phyloP scores from a whole-genome alignment of 2,329 filamentous ascomycete genomes.

The Didymella lethalis region DNA sequence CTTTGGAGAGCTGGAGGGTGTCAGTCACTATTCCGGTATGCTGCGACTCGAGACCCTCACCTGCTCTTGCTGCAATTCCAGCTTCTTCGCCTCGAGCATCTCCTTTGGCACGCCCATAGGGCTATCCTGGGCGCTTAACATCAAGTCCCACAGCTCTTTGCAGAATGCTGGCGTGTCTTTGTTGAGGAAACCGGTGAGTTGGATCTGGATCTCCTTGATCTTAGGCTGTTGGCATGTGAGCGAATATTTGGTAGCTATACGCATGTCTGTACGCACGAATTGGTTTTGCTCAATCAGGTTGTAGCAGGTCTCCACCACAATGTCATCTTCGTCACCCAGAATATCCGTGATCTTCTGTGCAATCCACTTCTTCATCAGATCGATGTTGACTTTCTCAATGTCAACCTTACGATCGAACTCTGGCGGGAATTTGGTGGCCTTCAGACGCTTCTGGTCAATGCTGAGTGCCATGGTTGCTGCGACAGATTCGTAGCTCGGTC shows the following conservation, averaged over 20 bases:
- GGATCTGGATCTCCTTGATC: constrained; percentile 93
- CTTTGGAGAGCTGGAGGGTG: constrained; percentile 75
- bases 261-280: constrained; percentile 66
- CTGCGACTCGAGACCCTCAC: constrained; percentile 56
- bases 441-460: constrained; percentile 87
- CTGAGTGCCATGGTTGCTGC: constrained; percentile 74
- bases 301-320: constrained; percentile 86
- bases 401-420: constrained; percentile 97
- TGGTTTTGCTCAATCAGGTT: constrained; percentile 75
- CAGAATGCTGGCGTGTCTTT: constrained; percentile 90
- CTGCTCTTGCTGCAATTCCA: constrained; percentile 94
- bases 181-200: constrained; percentile 92
- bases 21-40: constrained; percentile 26
- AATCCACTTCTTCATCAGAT: constrained; percentile 99
- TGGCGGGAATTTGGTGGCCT: constrained; percentile 89
- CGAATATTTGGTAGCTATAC: constrained; percentile 3
- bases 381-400: constrained; percentile 95
- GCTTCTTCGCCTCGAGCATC: constrained; percentile 93
- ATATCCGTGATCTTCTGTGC: constrained; percentile 86
- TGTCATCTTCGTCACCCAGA: constrained; percentile 91
- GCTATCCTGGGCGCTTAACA: constrained; percentile 87
- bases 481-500: background rate
- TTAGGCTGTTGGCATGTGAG: constrained; percentile 71
- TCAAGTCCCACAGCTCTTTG: constrained; percentile 91
- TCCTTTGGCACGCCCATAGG: constrained; percentile 93